Conservation (phyloP, 2,329 filamentous ascomycete genomes). For the Diaporthe humulicola region DNA sequence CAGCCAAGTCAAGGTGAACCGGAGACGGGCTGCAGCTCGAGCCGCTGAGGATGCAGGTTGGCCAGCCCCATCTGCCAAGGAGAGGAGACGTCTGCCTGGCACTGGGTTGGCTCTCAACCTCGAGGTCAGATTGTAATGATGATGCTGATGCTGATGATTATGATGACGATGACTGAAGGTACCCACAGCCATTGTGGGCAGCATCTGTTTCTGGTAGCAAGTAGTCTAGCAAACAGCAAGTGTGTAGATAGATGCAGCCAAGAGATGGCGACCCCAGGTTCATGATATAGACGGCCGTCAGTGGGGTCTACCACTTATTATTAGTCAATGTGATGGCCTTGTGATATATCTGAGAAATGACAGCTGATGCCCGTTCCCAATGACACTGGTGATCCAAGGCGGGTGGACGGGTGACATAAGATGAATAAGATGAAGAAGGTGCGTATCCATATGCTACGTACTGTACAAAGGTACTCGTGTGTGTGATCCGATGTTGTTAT, state of each 20-base stretch:
- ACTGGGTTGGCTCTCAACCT: neutral
- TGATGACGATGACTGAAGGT: neutral
- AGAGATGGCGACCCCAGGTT: neutral
- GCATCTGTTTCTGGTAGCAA: neutral
- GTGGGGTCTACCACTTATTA: neutral
- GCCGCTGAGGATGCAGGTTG: neutral
- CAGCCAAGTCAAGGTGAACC: slow-evolving; percentile 14
- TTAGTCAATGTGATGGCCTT: neutral
- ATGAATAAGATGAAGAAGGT: neutral
- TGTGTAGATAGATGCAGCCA: neutral
- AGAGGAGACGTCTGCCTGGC: neutral
- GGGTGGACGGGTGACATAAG: neutral
- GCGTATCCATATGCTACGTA: neutral
- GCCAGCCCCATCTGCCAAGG: neutral
- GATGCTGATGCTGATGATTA: neutral
- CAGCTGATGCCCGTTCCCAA: neutral
- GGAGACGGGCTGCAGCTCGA: neutral
- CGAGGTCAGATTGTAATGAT: neutral
- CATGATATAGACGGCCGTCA: neutral
- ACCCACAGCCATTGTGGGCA: neutral
- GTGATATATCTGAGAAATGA: neutral
- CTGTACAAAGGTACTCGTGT: neutral
- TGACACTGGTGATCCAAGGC: slow-evolving; percentile 3
- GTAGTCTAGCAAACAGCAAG: neutral
- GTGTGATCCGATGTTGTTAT: neutral